Evolutionary conservation across 768 basidiomycete genomes (phyloP).

Genomic region (Podaxis carcinomalis): DNA sequence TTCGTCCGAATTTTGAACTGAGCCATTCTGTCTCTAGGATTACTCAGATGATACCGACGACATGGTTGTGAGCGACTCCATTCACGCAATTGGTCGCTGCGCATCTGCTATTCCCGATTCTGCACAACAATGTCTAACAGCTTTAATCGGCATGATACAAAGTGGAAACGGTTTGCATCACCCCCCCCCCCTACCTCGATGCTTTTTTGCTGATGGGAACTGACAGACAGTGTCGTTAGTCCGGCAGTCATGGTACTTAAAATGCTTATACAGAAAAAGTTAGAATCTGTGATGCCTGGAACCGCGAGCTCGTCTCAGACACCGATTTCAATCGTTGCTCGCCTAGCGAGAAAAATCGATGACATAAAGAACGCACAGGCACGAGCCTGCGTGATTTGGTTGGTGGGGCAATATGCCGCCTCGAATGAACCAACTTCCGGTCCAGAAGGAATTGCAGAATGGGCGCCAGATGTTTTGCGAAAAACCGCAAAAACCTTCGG

Average conservation of each 20-base stretch:
- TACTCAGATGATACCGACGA: constrained; percentile 80
- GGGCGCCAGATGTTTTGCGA: constrained; percentile 90
- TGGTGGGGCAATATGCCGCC: constrained; percentile 84
- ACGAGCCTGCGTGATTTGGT: constrained; percentile 86
- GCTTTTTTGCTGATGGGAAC: neutral
- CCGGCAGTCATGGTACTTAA: constrained; percentile 85
- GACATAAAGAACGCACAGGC: constrained; percentile 78
- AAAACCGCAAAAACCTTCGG: constrained; percentile 69
- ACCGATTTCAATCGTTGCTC: constrained; percentile 68
- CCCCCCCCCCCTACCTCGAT: neutral
- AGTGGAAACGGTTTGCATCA: constrained; percentile 60
- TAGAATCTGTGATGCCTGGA: constrained; percentile 30
- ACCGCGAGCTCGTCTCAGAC: constrained; percentile 26
- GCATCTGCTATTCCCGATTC: constrained; percentile 67
- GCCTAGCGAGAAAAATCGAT: constrained; percentile 73
- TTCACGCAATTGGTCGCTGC: constrained; percentile 75
- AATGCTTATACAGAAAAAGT: constrained; percentile 70
- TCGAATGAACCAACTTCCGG: constrained; percentile 27
- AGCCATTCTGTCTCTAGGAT: constrained; percentile 41
- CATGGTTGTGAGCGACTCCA: constrained; percentile 62
- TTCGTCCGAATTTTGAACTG: constrained; percentile 1
- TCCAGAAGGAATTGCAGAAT: constrained; percentile 59
- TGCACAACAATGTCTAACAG: constrained; percentile 65
- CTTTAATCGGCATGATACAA: constrained; percentile 77
- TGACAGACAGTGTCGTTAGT: constrained; percentile 68